Evolutionary conservation across 2,329 filamentous ascomycete genomes (phyloP), one percentile per base, ranked within the genome.

Genomic region (Colletotrichum sp.): DNA sequence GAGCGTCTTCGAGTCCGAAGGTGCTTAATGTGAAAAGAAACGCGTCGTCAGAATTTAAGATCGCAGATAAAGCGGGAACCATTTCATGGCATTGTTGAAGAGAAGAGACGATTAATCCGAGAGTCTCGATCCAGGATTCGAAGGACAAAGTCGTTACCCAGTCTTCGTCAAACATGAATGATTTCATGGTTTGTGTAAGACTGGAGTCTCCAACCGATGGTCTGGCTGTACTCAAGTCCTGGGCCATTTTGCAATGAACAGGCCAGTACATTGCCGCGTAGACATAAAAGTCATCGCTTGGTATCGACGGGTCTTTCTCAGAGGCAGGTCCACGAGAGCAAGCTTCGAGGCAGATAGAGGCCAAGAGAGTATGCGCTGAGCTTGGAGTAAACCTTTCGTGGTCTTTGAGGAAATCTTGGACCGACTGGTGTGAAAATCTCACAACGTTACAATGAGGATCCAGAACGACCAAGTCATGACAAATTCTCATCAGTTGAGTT

Each of bases 301-400:
- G 68, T 4, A 22, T 6, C 0, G 13, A 3, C 1, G 2, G 2
- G 3, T 9, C 10, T 0, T n/a, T 0, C 24, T 9, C 59, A 1
- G 7, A 3, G 12, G 3, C 10, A 2, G 28, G 15, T 12, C 30
- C 68, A 2, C 26, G 36, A n/a, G 9, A 55, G 15, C 57, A 71
- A 5, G 36, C 68, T 3, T 55, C 59, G 16, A 65, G 2, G 28
- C 68, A 71, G 3, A 8, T 5, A 22, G 39, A 55, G 1, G 68
- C 59, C 26, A 71, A 30, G 9, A 16, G 6, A 8, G 0, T 3
- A n/a, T 71, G 39, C 0, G 59, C 22, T 15, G 26, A 12, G 0
- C 5, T 22, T 4, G 39, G 0, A 8, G 36, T 10, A 6, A 63
- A 71, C 2, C 16, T 16, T 0, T 13, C 2, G 16, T 57, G 68